These are phyloP conservation scores for Elsinoe arachidis DNA, from an alignment of 2,329 filamentous ascomycete genomes.

Conservation along the genomic window DNA sequence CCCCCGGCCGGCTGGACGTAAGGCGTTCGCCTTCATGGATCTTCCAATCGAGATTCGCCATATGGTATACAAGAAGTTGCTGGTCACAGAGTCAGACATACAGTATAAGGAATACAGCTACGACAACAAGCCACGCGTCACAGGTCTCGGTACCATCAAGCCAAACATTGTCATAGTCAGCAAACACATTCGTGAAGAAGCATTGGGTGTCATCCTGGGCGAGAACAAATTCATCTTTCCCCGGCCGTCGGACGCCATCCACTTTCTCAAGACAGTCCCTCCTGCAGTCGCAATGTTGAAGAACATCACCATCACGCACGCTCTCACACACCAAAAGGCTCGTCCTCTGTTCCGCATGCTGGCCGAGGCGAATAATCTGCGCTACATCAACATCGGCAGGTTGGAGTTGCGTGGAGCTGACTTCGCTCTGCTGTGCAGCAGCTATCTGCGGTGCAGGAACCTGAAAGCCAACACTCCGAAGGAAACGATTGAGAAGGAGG, in stretches of 20 bases:
- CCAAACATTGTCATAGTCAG: conserved; percentile 4
- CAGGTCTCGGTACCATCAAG: too few species aligned
- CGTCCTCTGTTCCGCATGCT: too few species aligned
- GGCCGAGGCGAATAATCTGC: too few species aligned
- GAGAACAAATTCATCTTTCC: not conserved
- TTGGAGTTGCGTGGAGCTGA: not conserved
- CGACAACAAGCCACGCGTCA: too few species aligned
- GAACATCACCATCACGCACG: not conserved
- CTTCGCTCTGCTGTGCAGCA: not conserved
- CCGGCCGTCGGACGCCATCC: not conserved
- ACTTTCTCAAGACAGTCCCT: not conserved
- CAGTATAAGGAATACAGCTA: too few species aligned
- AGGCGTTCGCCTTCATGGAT: not conserved
- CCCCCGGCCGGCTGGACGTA: not conserved
- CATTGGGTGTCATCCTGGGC: conserved; percentile 15
- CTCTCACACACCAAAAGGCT: too few species aligned
- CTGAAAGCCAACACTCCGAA: not conserved
- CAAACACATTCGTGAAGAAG: conserved; percentile 16
- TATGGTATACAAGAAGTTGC: conserved; percentile 11
- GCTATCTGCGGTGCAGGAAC: not conserved
- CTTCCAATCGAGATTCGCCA: conserved; percentile 17
- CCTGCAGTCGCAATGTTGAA: not conserved
- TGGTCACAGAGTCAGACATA: not conserved
- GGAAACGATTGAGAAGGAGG: not conserved
- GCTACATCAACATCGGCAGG: too few species aligned